phyloP scores from a whole-genome alignment of 352 stramenopile genomes.

The Phytophthora sansomeana region DNA sequence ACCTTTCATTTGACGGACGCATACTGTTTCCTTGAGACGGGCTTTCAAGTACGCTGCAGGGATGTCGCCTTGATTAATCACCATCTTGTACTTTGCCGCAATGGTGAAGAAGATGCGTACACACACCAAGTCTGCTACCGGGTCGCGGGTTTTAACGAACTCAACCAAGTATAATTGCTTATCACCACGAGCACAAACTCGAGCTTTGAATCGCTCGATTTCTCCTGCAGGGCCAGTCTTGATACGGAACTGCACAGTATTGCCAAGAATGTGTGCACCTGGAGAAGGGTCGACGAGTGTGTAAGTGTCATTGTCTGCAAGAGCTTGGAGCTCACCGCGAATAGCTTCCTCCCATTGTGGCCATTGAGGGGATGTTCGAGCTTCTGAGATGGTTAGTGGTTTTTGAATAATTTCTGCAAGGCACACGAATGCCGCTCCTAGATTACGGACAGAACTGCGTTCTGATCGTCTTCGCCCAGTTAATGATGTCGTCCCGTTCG shows the following conservation, averaged over 20 bases:
- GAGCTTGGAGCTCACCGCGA: neutral
- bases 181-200: conserved; percentile 8
- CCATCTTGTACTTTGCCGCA: conserved; percentile 4
- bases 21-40: conserved; percentile 1
- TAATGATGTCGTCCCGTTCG: too few relatives aligned
- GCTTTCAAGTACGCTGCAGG: conserved; percentile 12
- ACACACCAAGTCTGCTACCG: conserved; percentile 1
- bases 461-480: neutral
- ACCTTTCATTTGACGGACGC: conserved; percentile 1
- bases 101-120: neutral
- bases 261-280: conserved; percentile 1
- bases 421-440: neutral
- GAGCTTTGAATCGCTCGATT: conserved; percentile 5
- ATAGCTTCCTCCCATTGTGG: neutral
- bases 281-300: conserved; percentile 4
- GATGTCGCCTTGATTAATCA: neutral
- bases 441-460: neutral
- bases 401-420: conserved; percentile 5
- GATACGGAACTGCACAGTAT: conserved; percentile 11
- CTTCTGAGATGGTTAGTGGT: neutral
- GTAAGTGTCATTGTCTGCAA: conserved; percentile 5
- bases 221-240: conserved; percentile 7
- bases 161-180: conserved; percentile 2
- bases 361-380: conserved; percentile 1
- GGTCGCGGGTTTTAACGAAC: conserved; percentile 1